phyloP scores from a whole-genome alignment of 139 green algal species.

The Desmodesmus armatus region DNA sequence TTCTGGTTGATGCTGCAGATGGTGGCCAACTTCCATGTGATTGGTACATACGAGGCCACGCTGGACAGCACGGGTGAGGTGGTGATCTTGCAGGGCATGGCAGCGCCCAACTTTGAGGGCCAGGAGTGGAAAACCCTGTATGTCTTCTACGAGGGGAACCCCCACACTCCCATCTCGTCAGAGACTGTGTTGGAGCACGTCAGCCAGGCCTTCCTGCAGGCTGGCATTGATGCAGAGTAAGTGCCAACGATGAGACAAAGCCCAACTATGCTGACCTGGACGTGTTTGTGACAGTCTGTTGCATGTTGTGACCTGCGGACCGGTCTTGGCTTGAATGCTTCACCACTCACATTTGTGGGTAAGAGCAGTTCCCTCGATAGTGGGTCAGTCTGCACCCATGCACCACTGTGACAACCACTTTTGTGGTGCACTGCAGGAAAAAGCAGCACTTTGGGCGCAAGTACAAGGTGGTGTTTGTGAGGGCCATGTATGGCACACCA shows the following conservation, averaged over 20 bases:
- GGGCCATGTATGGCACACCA: background rate
- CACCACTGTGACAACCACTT: background rate
- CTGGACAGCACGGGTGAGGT: background rate
- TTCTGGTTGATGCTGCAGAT: background rate
- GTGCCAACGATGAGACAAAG: background rate
- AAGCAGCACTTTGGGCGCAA: conserved; percentile 31
- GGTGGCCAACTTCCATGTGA: background rate
- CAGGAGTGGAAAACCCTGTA: background rate
- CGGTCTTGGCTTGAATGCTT: background rate
- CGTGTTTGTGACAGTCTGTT: background rate
- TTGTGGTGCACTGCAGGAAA: background rate
- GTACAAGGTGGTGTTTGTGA: background rate
- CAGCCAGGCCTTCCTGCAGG: background rate
- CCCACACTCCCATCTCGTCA: background rate
- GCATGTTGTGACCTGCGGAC: background rate
- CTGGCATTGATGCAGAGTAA: background rate
- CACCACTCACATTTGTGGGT: background rate
- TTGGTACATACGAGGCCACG: background rate
- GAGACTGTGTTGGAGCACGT: background rate
- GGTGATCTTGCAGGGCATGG: background rate
- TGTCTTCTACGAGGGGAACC: background rate
- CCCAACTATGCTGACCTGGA: background rate
- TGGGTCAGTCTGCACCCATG: background rate
- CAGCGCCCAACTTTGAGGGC: background rate
- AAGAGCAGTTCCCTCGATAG: background rate